Evolutionary conservation across 148 eudicot genomes (phyloP).

Genomic region (Bassia scoparia): DNA sequence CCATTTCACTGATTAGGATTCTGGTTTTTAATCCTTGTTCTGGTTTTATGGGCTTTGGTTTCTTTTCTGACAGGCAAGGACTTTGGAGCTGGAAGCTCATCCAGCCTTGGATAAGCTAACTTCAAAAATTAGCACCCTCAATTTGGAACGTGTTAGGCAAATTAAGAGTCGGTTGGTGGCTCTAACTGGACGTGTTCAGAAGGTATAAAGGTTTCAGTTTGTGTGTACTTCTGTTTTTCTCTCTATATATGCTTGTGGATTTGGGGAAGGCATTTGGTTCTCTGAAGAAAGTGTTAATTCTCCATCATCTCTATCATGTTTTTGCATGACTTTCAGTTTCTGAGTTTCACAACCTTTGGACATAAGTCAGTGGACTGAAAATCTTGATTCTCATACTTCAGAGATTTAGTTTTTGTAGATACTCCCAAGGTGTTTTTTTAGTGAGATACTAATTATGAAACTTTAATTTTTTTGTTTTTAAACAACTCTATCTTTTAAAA

Average conservation of each 20-base stretch:
- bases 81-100: constrained; percentile 98
- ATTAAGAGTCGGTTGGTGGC: constrained; percentile 97
- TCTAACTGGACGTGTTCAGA: constrained; percentile 96
- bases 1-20: not conserved
- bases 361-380: not conserved
- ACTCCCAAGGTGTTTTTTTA: not conserved
- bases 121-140: constrained; percentile 92
- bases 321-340: not conserved
- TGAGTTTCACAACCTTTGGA: not conserved
- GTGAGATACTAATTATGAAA: not conserved
- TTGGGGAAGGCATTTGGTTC: not conserved
- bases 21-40: constrained; percentile 10
- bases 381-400: not conserved
- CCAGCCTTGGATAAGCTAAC: constrained; percentile 98
- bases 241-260: not conserved
- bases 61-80: constrained; percentile 61
- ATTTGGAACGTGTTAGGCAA: constrained; percentile 96
- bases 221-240: not conserved
- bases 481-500: not conserved
- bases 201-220: constrained; percentile 38
- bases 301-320: not conserved
- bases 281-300: not conserved
- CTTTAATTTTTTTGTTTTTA: not conserved
- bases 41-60: constrained; percentile 12
- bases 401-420: too few species aligned